A percentile compares a stretch with the other conserved stretches of the same genome.
phyloP scores from a whole-genome alignment of 176 grass and related monocot species.

The Oryza punctata region DNA sequence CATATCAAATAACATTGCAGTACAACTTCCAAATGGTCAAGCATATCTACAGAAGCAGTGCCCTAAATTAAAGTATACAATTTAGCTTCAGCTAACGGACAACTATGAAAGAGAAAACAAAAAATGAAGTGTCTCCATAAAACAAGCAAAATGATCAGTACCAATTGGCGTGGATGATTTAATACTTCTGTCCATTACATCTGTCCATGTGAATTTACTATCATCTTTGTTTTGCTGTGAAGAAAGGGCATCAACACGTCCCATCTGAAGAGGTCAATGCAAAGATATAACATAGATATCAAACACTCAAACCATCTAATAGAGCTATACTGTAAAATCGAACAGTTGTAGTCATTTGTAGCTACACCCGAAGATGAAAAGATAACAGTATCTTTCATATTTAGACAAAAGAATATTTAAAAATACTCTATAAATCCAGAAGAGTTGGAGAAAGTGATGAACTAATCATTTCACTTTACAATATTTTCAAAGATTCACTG shows the following conservation, averaged over 20 bases:
- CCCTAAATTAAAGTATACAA: slow-evolving; percentile 13
- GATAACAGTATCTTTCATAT: neutral
- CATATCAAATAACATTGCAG: neutral
- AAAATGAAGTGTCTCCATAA: neutral
- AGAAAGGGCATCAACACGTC: slow-evolving; percentile 71
- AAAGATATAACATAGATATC: slow-evolving; percentile 42
- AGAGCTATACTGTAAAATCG: slow-evolving; percentile 9
- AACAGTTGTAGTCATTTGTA: neutral
- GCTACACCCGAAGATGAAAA: neutral
- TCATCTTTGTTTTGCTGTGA: slow-evolving; percentile 79
- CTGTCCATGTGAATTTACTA: slow-evolving; percentile 73
- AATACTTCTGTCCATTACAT: slow-evolving; percentile 59
- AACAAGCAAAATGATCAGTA: slow-evolving; percentile 33
- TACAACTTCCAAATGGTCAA: slow-evolving; percentile 18
- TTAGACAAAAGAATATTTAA: neutral
- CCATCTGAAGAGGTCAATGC: slow-evolving; percentile 64
- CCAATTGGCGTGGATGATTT: slow-evolving; percentile 48
- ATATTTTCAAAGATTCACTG: neutral
- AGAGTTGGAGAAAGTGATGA: neutral
- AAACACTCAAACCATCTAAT: slow-evolving; percentile 21
- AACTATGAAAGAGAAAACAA: neutral
- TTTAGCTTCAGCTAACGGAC: slow-evolving; percentile 4
- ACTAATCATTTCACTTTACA: neutral
- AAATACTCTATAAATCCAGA: slow-evolving; percentile 2
- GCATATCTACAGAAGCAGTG: slow-evolving; percentile 13